phyloP scores from a whole-genome alignment of 441 rosid genomes.

The Populus hybrid region DNA sequence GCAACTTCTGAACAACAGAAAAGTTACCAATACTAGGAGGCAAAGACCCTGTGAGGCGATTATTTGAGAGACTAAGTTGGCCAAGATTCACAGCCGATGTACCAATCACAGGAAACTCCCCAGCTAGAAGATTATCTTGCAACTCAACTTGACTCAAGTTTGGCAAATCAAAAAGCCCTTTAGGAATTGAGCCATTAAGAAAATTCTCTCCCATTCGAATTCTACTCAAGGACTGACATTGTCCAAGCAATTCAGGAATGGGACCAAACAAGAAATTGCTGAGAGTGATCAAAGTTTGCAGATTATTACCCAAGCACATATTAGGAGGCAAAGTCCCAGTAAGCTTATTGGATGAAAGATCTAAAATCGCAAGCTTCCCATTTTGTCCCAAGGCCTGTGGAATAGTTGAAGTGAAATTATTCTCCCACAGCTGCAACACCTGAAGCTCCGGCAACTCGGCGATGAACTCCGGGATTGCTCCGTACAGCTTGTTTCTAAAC shows the following conservation, averaged over 20 bases:
- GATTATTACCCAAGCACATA: slow-evolving; percentile 70
- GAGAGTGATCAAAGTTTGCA: slow-evolving; percentile 69
- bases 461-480: slow-evolving; percentile 79
- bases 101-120: slow-evolving; percentile 60
- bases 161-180: slow-evolving; percentile 76
- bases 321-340: slow-evolving; percentile 79
- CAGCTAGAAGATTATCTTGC: slow-evolving; percentile 70
- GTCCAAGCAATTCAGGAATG: slow-evolving; percentile 72
- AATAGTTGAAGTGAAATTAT: slow-evolving; percentile 82
- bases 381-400: slow-evolving; percentile 71
- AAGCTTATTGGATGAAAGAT: slow-evolving; percentile 83
- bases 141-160: slow-evolving; percentile 78
- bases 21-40: slow-evolving; percentile 77
- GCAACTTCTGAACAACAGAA: slow-evolving; percentile 82
- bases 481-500: slow-evolving; percentile 83
- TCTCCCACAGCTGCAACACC: slow-evolving; percentile 93
- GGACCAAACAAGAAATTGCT: slow-evolving; percentile 79
- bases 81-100: slow-evolving; percentile 57
- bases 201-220: slow-evolving; percentile 91
- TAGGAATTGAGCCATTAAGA: slow-evolving; percentile 87
- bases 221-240: slow-evolving; percentile 67
- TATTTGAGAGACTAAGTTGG: slow-evolving; percentile 82
- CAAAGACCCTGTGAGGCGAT: slow-evolving; percentile 68
- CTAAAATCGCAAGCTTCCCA: slow-evolving; percentile 59
- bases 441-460: slow-evolving; percentile 74